Evolutionary conservation across 1,284 basidiomycete species (phyloP).

Genomic region (Trametes hirsuta): DNA sequence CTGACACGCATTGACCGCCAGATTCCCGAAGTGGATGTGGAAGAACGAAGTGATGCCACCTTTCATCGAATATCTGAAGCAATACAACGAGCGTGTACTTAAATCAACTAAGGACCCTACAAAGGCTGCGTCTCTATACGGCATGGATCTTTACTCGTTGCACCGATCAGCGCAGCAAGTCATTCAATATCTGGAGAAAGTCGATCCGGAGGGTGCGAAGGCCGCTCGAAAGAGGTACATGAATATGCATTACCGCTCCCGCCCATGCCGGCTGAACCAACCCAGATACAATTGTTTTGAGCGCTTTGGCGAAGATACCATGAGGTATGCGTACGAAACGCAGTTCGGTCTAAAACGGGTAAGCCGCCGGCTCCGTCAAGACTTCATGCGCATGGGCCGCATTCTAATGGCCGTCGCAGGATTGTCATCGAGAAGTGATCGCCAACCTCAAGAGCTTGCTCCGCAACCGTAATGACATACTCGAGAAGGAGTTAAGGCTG

Average conservation of each 20-base stretch:
- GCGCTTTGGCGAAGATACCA: slow-evolving; percentile 34
- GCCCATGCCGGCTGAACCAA: background rate
- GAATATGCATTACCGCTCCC: background rate
- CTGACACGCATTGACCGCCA: background rate
- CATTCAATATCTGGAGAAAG: slow-evolving; percentile 30
- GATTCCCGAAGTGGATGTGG: slow-evolving; percentile 39
- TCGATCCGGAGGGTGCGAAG: slow-evolving; percentile 33
- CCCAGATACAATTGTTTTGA: slow-evolving; percentile 35
- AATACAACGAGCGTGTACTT: slow-evolving; percentile 27
- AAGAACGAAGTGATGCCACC: slow-evolving; percentile 36
- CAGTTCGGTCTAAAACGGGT: slow-evolving; percentile 33
- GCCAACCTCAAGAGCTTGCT: slow-evolving; percentile 28
- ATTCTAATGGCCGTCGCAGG: slow-evolving; percentile 11
- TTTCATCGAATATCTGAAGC: slow-evolving; percentile 30
- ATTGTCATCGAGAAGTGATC: slow-evolving; percentile 33
- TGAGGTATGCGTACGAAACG: slow-evolving; percentile 31
- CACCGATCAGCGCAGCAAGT: slow-evolving; percentile 32
- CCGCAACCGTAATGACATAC: slow-evolving; percentile 26
- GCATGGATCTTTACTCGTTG: slow-evolving; percentile 36
- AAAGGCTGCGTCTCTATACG: slow-evolving; percentile 32
- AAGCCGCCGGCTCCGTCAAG: background rate
- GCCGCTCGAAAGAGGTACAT: slow-evolving; percentile 30
- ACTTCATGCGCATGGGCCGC: background rate
- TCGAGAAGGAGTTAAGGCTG: slow-evolving; percentile 22
- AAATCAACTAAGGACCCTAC: slow-evolving; percentile 21